phyloP scores from a whole-genome alignment of 768 basidiomycete genomes.

The Pleurotus tuoliensis region DNA sequence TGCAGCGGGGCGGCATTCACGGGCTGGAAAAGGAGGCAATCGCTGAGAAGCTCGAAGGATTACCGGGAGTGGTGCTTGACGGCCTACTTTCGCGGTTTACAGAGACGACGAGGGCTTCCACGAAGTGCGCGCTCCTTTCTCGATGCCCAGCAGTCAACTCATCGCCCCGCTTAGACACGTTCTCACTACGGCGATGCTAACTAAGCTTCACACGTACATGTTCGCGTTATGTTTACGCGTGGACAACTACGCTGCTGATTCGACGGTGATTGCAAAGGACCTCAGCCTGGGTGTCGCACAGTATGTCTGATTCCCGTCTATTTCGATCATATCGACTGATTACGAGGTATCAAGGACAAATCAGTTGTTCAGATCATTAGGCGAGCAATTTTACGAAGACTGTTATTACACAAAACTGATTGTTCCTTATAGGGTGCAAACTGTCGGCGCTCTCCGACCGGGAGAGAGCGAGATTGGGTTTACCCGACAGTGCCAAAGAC shows the following conservation, averaged over 20 bases:
- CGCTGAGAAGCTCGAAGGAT: slow-evolving; percentile 49
- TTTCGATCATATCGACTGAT: not conserved
- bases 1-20: slow-evolving; percentile 19
- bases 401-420: slow-evolving; percentile 4
- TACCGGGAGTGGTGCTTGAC: slow-evolving; percentile 68
- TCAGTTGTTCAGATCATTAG: slow-evolving; percentile 72
- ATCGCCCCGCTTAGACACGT: slow-evolving; percentile 30
- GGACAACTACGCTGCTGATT: slow-evolving; percentile 75
- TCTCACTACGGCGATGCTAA: slow-evolving; percentile 66
- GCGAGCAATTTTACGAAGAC: slow-evolving; percentile 26
- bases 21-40: slow-evolving; percentile 46
- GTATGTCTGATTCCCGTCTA: slow-evolving; percentile 41
- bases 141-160: not conserved
- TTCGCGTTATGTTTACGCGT: slow-evolving; percentile 78
- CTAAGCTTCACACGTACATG: slow-evolving; percentile 71
- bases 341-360: slow-evolving; percentile 35
- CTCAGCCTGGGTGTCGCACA: slow-evolving; percentile 58
- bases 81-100: slow-evolving; percentile 78
- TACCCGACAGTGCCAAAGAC: slow-evolving; percentile 58
- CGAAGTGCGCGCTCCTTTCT: slow-evolving; percentile 41
- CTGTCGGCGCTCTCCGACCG: slow-evolving; percentile 50
- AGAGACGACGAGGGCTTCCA: slow-evolving; percentile 65
- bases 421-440: slow-evolving; percentile 57
- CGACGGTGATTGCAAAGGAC: slow-evolving; percentile 66
- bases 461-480: slow-evolving; percentile 67